Evolutionary conservation across 257 asterid genomes (phyloP).

Genomic region (Lavandula angustifolia): DNA sequence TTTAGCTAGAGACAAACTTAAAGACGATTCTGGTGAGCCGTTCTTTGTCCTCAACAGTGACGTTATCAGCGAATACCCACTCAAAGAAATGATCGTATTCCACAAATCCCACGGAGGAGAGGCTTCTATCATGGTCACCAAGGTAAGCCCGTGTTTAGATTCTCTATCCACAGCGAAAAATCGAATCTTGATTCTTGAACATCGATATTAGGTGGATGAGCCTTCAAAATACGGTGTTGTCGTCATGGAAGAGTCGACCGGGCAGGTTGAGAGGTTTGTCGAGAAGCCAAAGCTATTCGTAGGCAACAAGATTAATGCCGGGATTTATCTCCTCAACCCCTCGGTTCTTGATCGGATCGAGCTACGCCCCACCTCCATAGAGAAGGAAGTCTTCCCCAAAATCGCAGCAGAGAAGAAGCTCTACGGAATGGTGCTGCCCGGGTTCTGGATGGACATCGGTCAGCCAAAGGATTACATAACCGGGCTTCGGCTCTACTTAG

Average conservation of each 20-base stretch:
- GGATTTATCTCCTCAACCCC: slow-evolving; percentile 79
- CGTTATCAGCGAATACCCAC: slow-evolving; percentile 86
- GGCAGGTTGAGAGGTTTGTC: slow-evolving; percentile 75
- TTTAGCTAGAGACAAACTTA: slow-evolving; percentile 79
- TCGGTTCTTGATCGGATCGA: slow-evolving; percentile 74
- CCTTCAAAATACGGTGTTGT: slow-evolving; percentile 94
- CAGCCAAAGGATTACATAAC: slow-evolving; percentile 87
- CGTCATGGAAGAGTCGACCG: slow-evolving; percentile 68
- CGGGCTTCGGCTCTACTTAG: slow-evolving; percentile 73
- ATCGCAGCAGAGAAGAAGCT: slow-evolving; percentile 68
- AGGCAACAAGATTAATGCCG: slow-evolving; percentile 93
- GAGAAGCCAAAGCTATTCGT: slow-evolving; percentile 89
- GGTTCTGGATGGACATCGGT: slow-evolving; percentile 96
- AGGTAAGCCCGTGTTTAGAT: slow-evolving; percentile 37
- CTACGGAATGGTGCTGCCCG: slow-evolving; percentile 79
- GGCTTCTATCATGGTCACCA: slow-evolving; percentile 88
- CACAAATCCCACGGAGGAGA: slow-evolving; percentile 88
- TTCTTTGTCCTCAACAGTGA: slow-evolving; percentile 92
- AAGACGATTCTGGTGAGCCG: slow-evolving; percentile 77
- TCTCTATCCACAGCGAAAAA: not conserved
- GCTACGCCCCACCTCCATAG: slow-evolving; percentile 83
- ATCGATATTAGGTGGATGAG: slow-evolving; percentile 66
- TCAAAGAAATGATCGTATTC: slow-evolving; percentile 69
- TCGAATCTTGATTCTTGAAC: not conserved
- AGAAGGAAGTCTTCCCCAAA: slow-evolving; percentile 82